These are phyloP conservation scores for Asterochloris sp. DNA, from an alignment of 139 green algal species.

Conservation along the genomic window DNA sequence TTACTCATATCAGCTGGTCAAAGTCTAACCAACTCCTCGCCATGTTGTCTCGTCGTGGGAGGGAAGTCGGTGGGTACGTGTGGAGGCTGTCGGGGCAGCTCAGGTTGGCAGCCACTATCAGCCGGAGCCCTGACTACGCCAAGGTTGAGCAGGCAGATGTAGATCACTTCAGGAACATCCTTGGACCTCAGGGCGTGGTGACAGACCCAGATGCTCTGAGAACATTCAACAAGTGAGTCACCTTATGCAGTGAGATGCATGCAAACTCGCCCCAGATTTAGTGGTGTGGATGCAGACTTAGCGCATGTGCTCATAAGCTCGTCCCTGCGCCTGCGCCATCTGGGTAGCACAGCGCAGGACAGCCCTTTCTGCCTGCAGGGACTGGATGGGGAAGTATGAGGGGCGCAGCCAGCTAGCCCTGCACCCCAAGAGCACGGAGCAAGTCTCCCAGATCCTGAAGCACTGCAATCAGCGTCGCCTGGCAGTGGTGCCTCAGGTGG, in stretches of 20 bases:
- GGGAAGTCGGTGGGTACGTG: too few relatives aligned
- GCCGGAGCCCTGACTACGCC: slow-evolving; percentile 1
- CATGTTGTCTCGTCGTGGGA: too few relatives aligned
- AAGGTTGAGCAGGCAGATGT: slow-evolving; percentile 11
- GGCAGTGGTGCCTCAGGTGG: slow-evolving; percentile 90
- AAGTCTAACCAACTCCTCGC: too few relatives aligned
- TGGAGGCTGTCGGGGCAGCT: too few relatives aligned
- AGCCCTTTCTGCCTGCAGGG: slow-evolving; percentile 23
- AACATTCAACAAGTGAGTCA: slow-evolving; percentile 58
- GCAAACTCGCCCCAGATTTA: neutral
- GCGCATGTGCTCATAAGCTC: neutral
- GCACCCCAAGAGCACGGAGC: slow-evolving; percentile 49
- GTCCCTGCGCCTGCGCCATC: neutral
- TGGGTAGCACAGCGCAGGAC: neutral
- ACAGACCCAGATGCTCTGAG: slow-evolving; percentile 58
- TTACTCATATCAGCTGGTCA: too few relatives aligned
- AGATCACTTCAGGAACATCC: slow-evolving; percentile 45
- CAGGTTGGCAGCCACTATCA: neutral
- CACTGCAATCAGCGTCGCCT: slow-evolving; percentile 74
- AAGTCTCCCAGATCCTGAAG: slow-evolving; percentile 71
- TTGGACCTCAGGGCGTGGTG: slow-evolving; percentile 61
- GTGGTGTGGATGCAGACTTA: neutral
- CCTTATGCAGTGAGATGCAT: neutral
- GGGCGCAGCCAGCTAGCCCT: slow-evolving; percentile 58
- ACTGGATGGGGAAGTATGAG: slow-evolving; percentile 91